Evolutionary conservation across 2,329 filamentous ascomycete species (phyloP).

Genomic region (Pseudopyricularia cyperi): DNA sequence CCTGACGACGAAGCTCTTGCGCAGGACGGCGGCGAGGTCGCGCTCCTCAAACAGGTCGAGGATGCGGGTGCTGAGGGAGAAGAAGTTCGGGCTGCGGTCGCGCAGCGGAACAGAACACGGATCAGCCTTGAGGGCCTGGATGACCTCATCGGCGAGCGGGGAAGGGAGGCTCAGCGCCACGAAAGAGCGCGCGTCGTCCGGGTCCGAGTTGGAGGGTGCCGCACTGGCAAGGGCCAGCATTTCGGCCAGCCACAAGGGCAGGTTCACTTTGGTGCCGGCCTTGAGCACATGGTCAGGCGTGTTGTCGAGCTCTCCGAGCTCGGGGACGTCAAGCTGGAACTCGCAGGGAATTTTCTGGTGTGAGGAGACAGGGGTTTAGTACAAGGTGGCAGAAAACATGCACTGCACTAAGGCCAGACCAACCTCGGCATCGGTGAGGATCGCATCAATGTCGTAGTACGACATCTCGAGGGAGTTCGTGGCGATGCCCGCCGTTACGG

Average conservation of each 20-base stretch:
- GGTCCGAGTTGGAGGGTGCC: slow-evolving; percentile 8
- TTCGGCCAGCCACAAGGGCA: slow-evolving; percentile 90
- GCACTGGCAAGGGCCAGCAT: slow-evolving; percentile 67
- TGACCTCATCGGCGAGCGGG: slow-evolving; percentile 63
- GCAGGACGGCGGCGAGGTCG: slow-evolving; percentile 61
- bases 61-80: slow-evolving; percentile 71
- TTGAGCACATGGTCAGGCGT: slow-evolving; percentile 62
- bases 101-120: slow-evolving; percentile 74
- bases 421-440: slow-evolving; percentile 73
- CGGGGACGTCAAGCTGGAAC: slow-evolving; percentile 79
- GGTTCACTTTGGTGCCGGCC: slow-evolving; percentile 62
- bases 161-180: slow-evolving; percentile 72
- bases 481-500: no score
- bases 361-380: slow-evolving; percentile 4
- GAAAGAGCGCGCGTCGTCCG: slow-evolving; percentile 31
- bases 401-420: background rate
- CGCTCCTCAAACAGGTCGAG: slow-evolving; percentile 80
- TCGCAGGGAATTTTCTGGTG: slow-evolving; percentile 84
- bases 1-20: slow-evolving; percentile 67
- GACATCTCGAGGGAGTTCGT: slow-evolving; percentile 37
- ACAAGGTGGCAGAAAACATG: background rate
- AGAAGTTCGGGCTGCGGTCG: slow-evolving; percentile 76
- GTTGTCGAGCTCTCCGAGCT: slow-evolving; percentile 81
- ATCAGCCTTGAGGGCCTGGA: slow-evolving; percentile 85
- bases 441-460: slow-evolving; percentile 77